These are phyloP conservation scores for Parastagonospora avenae DNA, from an alignment of 2,329 filamentous ascomycete species.

Conservation along the genomic window DNA sequence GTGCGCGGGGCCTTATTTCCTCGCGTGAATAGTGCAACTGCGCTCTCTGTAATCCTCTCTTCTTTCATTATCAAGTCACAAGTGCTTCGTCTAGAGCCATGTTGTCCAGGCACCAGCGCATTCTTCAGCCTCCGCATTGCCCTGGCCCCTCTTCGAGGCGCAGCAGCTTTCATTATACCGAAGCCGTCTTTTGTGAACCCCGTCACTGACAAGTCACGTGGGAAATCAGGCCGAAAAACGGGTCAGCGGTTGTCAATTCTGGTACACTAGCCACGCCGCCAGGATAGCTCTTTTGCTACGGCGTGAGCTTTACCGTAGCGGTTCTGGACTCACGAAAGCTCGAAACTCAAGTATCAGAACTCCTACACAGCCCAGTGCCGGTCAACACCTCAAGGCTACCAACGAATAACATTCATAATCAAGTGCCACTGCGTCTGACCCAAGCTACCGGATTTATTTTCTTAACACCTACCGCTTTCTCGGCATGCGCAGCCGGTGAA, in stretches of 20 bases:
- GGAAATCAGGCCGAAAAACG: conserved; percentile 28
- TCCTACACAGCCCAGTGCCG: conserved; percentile 19
- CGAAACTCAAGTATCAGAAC: neutral
- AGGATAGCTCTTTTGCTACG: conserved; percentile 16
- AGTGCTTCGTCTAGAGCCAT: conserved; percentile 13
- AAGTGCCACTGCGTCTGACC: conserved; percentile 9
- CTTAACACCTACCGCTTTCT: conserved; percentile 4
- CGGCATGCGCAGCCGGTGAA: conserved; percentile 32
- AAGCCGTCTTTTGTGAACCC: conserved; percentile 3
- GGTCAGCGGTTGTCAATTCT: conserved; percentile 23
- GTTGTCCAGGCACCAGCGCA: conserved; percentile 27
- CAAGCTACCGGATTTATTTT: conserved; percentile 7
- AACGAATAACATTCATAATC: conserved; percentile 13
- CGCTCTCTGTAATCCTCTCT: conserved; percentile 1
- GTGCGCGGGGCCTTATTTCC: conserved; percentile 5
- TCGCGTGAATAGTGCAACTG: conserved; percentile 4
- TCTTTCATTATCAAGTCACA: conserved; percentile 1
- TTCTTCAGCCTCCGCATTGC: conserved; percentile 28
- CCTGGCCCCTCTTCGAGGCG: conserved; percentile 23
- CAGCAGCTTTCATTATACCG: conserved; percentile 20
- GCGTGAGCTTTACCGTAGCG: conserved; percentile 7
- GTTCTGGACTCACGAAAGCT: conserved; percentile 5
- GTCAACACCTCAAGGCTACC: conserved; percentile 17
- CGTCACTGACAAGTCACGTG: conserved; percentile 20
- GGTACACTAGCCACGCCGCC: conserved; percentile 20